These are phyloP conservation scores for Mycena galopus DNA, from an alignment of 768 basidiomycete genomes.

Conservation along the genomic window DNA sequence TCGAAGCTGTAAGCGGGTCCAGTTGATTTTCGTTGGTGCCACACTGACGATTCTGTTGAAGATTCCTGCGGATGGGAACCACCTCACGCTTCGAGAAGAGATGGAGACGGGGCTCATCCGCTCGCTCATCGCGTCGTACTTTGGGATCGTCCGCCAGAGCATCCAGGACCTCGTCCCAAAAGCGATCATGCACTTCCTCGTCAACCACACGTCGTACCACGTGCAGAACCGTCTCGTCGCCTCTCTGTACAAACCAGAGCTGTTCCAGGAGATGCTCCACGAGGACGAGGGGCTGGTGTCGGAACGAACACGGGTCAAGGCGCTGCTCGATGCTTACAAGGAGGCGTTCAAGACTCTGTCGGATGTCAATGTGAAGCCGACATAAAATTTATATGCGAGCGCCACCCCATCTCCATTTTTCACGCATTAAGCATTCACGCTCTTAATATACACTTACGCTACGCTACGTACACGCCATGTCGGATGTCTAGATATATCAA, in stretches of 20 bases:
- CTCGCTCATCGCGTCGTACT: slow-evolving; percentile 95
- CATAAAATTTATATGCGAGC: slow-evolving; percentile 45
- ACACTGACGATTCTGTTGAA: slow-evolving; percentile 43
- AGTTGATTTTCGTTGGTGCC: background rate
- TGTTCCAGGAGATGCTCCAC: slow-evolving; percentile 91
- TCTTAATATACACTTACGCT: slow-evolving; percentile 28
- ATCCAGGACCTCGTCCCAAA: slow-evolving; percentile 98
- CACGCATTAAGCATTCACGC: slow-evolving; percentile 12
- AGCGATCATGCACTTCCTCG: slow-evolving; percentile 98
- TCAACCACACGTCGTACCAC: slow-evolving; percentile 96
- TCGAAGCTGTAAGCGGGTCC: slow-evolving; percentile 86
- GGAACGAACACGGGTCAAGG: slow-evolving; percentile 94
- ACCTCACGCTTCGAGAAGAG: slow-evolving; percentile 87
- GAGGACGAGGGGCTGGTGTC: slow-evolving; percentile 97
- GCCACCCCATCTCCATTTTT: background rate
- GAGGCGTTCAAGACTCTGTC: slow-evolving; percentile 91
- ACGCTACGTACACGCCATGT: slow-evolving; percentile 10
- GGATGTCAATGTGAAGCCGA: slow-evolving; percentile 82
- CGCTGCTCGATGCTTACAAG: slow-evolving; percentile 95
- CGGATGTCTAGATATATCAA: background rate
- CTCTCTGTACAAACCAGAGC: slow-evolving; percentile 92
- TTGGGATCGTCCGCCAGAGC: slow-evolving; percentile 94
- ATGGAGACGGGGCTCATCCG: slow-evolving; percentile 97
- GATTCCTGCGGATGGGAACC: slow-evolving; percentile 71
- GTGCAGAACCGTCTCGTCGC: slow-evolving; percentile 98